Conservation (phyloP, 2,329 filamentous ascomycete genomes). For the Dactylonectria macrodidyma region DNA sequence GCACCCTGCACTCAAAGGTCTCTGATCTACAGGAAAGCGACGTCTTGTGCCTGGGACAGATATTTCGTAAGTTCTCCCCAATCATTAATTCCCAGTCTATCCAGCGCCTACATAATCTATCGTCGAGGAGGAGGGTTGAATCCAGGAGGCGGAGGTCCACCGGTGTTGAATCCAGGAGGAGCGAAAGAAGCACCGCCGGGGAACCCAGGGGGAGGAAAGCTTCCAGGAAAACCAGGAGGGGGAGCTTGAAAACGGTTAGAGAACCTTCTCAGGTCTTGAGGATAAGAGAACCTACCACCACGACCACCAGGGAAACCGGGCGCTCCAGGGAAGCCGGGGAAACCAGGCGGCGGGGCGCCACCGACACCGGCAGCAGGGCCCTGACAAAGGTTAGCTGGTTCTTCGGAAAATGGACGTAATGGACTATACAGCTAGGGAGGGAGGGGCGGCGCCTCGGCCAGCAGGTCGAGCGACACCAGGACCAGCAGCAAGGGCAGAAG, state of each 20-base stretch:
- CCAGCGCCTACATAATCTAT: conserved; percentile 56
- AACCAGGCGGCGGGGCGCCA: conserved; percentile 74
- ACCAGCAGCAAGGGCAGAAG: conserved; percentile 83
- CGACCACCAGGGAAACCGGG: conserved; percentile 63
- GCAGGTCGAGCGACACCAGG: conserved; percentile 93
- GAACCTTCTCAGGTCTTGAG: conserved; percentile 10
- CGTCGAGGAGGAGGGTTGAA: conserved; percentile 82
- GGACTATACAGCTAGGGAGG: conserved; percentile 78
- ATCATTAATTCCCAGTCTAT: conserved; percentile 44
- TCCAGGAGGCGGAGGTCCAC: conserved; percentile 70
- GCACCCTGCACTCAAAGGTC: conserved; percentile 33
- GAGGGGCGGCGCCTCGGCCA: conserved; percentile 83
- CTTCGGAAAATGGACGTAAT: background rate
- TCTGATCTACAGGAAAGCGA: conserved; percentile 41
- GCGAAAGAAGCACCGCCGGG: conserved; percentile 49
- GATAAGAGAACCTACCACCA: conserved; percentile 63
- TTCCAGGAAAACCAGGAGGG: conserved; percentile 63
- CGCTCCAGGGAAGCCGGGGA: conserved; percentile 68
- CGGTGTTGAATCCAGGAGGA: conserved; percentile 67
- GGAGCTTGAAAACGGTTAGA: conserved; percentile 58
- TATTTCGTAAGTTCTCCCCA: conserved; percentile 45
- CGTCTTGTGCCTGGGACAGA: conserved; percentile 40
- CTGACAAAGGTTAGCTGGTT: conserved; percentile 54
- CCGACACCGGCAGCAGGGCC: conserved; percentile 91
- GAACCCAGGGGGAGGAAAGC: conserved; percentile 66